Evolutionary conservation across 2,329 filamentous ascomycete species (phyloP), one percentile per base, ranked within the genome.

Genomic region (Ceratocystis lukuohia): DNA sequence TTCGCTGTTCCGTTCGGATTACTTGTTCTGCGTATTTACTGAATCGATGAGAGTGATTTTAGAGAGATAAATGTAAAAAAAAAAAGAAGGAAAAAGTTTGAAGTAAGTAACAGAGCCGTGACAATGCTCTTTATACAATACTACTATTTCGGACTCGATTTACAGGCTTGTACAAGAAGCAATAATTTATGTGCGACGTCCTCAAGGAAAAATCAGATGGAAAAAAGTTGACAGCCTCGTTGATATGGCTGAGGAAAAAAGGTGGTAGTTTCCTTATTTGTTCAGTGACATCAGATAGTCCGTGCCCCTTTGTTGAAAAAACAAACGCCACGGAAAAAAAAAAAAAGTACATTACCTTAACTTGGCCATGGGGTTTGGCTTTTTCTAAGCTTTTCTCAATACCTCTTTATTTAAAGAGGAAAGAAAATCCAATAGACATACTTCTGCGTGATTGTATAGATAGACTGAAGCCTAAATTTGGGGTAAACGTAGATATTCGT

Each of bases 161-260:
- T 41, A 41, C 3, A 41, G 37, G 37, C 10, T 41, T 41, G 37
- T 50, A 10, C 48, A 25, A 22, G n/a, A 50, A 20, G 48, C 17
- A 50, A 50, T 50, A 12, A 5, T 41, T 12, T 41, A 15, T 22
- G 48, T 64, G 37, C 45, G 57, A 56, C 44, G 7, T 33, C 57
- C 61, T 48, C 50, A 64, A 37, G 44, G 17, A 30, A 57, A 57
- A 57, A 57, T 57, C 53, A 57, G 53, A 57, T 17, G 22, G n/a
- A 46, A 62, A 46, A 62, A 62, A 62, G 46, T 12, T 44, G 61
- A 25, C 37, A 62, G 61, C 61, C 61, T 62, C 20, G 61, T 62
- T 46, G 22, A 48, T 28, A 37, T 62, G 61, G 61, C 61, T 62
- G 61, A 62, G 8, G 20, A 62, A 62, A 48, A 62, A 46, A 8